A percentile compares a stretch with the other conserved stretches of the same genome.
Conservation (phyloP, 2,329 filamentous ascomycete species). For the Ceratocystis colombiana region DNA sequence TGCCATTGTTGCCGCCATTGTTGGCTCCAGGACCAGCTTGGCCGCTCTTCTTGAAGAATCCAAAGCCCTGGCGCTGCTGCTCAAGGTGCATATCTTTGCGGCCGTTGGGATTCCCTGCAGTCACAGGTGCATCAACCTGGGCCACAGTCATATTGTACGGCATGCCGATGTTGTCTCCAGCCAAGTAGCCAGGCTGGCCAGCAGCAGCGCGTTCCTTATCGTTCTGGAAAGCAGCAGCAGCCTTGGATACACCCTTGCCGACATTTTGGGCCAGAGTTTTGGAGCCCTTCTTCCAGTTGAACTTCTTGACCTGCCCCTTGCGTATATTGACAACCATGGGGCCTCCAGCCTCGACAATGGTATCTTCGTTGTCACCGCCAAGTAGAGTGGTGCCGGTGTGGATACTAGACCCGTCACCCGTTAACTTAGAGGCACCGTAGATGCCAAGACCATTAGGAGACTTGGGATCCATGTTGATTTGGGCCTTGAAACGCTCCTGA, state of each 20-base stretch:
- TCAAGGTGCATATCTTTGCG: slow-evolving; percentile 32
- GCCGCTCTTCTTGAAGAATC: slow-evolving; percentile 54
- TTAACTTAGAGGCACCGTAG: slow-evolving; percentile 44
- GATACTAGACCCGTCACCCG: slow-evolving; percentile 42
- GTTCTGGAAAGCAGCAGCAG: slow-evolving; percentile 63
- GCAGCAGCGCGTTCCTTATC: slow-evolving; percentile 46
- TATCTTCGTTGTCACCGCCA: slow-evolving; percentile 57
- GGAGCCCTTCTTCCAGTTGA: slow-evolving; percentile 97
- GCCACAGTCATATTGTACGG: slow-evolving; percentile 60
- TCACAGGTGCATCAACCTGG: slow-evolving; percentile 41
- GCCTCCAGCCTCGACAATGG: slow-evolving; percentile 57
- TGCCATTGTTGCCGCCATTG: too few species aligned
- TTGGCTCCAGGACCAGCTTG: background rate
- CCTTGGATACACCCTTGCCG: slow-evolving; percentile 85
- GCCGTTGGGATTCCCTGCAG: slow-evolving; percentile 26
- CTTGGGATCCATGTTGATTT: slow-evolving; percentile 43
- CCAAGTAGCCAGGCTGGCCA: slow-evolving; percentile 43
- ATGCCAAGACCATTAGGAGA: slow-evolving; percentile 48
- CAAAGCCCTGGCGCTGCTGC: slow-evolving; percentile 50
- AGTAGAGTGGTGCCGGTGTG: slow-evolving; percentile 45
- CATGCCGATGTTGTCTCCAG: slow-evolving; percentile 55
- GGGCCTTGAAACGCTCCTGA: slow-evolving; percentile 82
- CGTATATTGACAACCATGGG: slow-evolving; percentile 94
- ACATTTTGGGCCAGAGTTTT: slow-evolving; percentile 91
- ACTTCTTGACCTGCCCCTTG: slow-evolving; percentile 89